Base-by-base conservation (phyloP, 805 yeast genomes). In the Lipomyces spencermartinsiae region DNA sequence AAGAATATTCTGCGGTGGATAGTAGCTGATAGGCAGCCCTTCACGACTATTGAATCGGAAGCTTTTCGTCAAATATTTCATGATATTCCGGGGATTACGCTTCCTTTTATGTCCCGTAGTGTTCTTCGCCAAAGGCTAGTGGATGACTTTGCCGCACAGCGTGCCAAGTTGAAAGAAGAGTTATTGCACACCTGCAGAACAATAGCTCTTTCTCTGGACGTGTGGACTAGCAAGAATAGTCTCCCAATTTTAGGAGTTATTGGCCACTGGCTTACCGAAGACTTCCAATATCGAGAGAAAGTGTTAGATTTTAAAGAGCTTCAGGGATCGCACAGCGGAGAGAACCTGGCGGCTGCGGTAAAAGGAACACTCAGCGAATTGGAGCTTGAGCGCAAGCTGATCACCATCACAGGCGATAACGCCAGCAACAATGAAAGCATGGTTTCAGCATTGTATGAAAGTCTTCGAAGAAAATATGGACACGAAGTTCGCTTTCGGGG, bases 251-350 rank as follows among this genome's bases (percentile, higher is more conserved):
- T 49, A 49, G 54, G 54, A 49, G 29, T 49, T 49, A 49, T 49
- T 49, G 54, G 54, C 54, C 54, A 16, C 29, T 16, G 22, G 54
- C 29, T 49, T 49, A 49, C 54, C 54, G 54, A 49, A 16, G 54
- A 49, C 54, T 49, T 49, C 54, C 54, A 49, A 49, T 49, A 49
- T 49, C 54, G 54, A 49, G 54, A 49, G 54, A 49, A n/a, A 35
- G 37, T 34, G 37, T 46, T 46, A 46, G 54, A 49, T 16, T 49
- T 49, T 49, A 49, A 49, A 49, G 22, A 49, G 54, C 54, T n/a
- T 49, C 54, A 49, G 54, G 54, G 54, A 49, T 49, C 54, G 4
- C 54, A 49, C 54, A 49, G 54, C 4, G 54, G 54, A 49, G 54
- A 46, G 53, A 46, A 46, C 53, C 53, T 46, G 53, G 53, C 53